Evolutionary conservation across 2,329 filamentous ascomycete genomes (phyloP).

Genomic region (Fusarium staphyleae): DNA sequence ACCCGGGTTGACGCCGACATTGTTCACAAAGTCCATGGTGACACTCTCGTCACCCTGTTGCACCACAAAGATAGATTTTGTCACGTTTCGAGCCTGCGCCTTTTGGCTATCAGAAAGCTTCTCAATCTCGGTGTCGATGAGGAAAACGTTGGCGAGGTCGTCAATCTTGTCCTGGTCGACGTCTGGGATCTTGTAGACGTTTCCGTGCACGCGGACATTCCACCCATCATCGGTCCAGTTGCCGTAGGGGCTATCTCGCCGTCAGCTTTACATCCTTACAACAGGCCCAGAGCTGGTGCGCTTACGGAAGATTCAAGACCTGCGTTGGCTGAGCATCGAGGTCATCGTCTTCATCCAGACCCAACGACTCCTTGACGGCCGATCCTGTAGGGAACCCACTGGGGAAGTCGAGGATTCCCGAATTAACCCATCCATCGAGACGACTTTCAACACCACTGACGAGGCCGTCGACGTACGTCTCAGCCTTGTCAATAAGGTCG

Average conservation of each 20-base stretch:
- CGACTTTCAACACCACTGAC: slow-evolving; percentile 60
- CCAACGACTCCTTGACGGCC: slow-evolving; percentile 66
- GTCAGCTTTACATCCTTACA: neutral
- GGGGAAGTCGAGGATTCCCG: slow-evolving; percentile 72
- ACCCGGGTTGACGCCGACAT: slow-evolving; percentile 58
- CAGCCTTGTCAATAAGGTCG: slow-evolving; percentile 51
- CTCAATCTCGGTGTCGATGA: slow-evolving; percentile 69
- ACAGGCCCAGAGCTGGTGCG: neutral
- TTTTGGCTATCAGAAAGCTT: slow-evolving; percentile 66
- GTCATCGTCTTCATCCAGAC: slow-evolving; percentile 64
- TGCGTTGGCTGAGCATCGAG: slow-evolving; percentile 70
- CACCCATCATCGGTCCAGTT: slow-evolving; percentile 82
- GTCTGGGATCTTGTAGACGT: slow-evolving; percentile 81
- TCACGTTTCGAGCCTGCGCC: slow-evolving; percentile 75
- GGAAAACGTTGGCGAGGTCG: slow-evolving; percentile 72
- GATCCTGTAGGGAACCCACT: slow-evolving; percentile 69
- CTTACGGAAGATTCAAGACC: slow-evolving; percentile 71
- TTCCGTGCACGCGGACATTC: slow-evolving; percentile 79
- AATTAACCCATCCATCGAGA: slow-evolving; percentile 66
- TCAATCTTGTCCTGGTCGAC: slow-evolving; percentile 70
- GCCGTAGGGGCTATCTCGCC: slow-evolving; percentile 61
- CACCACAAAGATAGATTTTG: slow-evolving; percentile 75
- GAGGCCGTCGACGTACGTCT: slow-evolving; percentile 59
- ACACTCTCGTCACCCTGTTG: slow-evolving; percentile 72
- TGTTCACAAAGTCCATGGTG: slow-evolving; percentile 63